These are phyloP conservation scores for Alopecurus myosuroides DNA, from an alignment of 176 grass and related monocot genomes.

Conservation along the genomic window DNA sequence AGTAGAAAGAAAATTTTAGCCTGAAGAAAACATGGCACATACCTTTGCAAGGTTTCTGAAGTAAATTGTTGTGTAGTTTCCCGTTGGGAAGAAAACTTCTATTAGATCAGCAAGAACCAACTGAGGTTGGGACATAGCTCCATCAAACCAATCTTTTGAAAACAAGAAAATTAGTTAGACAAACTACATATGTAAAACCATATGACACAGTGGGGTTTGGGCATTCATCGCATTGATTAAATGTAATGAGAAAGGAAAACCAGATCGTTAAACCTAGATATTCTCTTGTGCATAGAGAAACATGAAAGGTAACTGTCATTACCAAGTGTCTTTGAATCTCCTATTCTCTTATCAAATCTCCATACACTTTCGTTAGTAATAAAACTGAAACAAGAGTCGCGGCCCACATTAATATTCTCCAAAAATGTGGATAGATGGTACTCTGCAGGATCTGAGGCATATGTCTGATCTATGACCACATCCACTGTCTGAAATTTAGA, in stretches of 20 bases:
- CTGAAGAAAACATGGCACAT: conserved; percentile 1
- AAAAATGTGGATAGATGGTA: conserved; percentile 86
- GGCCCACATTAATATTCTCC: conserved; percentile 64
- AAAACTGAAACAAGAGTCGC: conserved; percentile 66
- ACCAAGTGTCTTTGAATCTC: conserved; percentile 50
- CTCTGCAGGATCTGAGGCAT: conserved; percentile 43
- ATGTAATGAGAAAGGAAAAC: not conserved
- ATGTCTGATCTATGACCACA: conserved; percentile 91
- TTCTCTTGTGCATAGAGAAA: conserved; percentile 6
- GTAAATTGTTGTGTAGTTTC: conserved; percentile 71
- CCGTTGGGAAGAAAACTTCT: conserved; percentile 82
- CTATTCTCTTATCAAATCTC: conserved; percentile 84
- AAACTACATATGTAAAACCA: not conserved
- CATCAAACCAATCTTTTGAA: conserved; percentile 83
- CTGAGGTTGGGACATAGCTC: conserved; percentile 90
- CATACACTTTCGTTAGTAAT: conserved; percentile 73
- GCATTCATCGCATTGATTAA: not conserved
- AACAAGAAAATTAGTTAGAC: conserved; percentile 8
- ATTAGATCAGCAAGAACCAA: conserved; percentile 88
- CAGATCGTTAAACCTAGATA: not conserved
- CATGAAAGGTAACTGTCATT: conserved; percentile 31
- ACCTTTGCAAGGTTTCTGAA: conserved; percentile 93
- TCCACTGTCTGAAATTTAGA: conserved; percentile 76
- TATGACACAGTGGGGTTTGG: not conserved
- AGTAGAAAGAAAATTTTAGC: not conserved